phyloP scores from a whole-genome alignment of 2,329 filamentous ascomycete genomes.

The Pseudogymnoascus pannorum region DNA sequence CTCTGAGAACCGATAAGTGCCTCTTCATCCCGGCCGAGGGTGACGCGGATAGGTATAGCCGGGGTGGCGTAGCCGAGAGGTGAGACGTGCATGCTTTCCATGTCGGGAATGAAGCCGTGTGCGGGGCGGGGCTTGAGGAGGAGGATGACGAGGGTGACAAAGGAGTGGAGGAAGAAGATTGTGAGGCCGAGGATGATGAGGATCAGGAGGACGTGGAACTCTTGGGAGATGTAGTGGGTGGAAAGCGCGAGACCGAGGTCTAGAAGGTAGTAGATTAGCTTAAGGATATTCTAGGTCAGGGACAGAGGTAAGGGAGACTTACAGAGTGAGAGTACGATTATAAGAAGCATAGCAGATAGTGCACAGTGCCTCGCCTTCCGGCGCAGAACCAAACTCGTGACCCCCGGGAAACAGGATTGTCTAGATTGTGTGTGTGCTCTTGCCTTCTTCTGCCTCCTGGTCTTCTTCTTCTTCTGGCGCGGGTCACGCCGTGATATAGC shows the following conservation, averaged over 20 bases:
- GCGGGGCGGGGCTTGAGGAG: slow-evolving; percentile 37
- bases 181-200: slow-evolving; percentile 67
- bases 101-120: slow-evolving; percentile 27
- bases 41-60: slow-evolving; percentile 65
- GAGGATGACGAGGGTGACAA: slow-evolving; percentile 66
- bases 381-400: slow-evolving; percentile 47
- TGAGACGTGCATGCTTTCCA: slow-evolving; percentile 41
- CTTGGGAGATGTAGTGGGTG: slow-evolving; percentile 53
- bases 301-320: slow-evolving; percentile 32
- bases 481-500: not conserved
- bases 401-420: slow-evolving; percentile 39
- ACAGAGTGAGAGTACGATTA: slow-evolving; percentile 44
- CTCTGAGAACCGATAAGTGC: slow-evolving; percentile 28
- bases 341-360: slow-evolving; percentile 45
- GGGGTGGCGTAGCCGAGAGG: slow-evolving; percentile 64
- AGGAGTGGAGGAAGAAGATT: slow-evolving; percentile 72
- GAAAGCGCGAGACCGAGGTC: slow-evolving; percentile 68
- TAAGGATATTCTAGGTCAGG: not conserved
- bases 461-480: slow-evolving; percentile 13
- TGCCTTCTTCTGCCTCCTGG: slow-evolving; percentile 29
- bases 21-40: slow-evolving; percentile 68
- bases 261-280: slow-evolving; percentile 29
- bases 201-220: slow-evolving; percentile 74
- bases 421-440: slow-evolving; percentile 13
- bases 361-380: slow-evolving; percentile 52